A percentile compares a stretch with the other conserved stretches of the same genome.
These are phyloP conservation scores for Neurospora terricola DNA, from an alignment of 495 filamentous ascomycete species.

Conservation along the genomic window DNA sequence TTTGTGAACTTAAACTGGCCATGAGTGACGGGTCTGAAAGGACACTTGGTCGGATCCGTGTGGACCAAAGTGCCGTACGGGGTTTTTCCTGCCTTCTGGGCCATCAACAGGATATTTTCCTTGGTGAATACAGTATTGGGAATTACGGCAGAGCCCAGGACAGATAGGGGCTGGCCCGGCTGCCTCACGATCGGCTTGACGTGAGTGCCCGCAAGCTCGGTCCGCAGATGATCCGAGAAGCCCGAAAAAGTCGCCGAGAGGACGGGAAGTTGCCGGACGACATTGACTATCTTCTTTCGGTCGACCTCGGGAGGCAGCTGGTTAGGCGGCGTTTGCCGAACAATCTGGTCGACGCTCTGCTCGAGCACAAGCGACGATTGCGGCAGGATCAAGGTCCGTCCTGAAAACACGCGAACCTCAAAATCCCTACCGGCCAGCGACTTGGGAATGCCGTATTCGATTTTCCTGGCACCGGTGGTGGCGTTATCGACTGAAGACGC, in stretches of 20 bases:
- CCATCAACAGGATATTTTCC: conserved; percentile 10
- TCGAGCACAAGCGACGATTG: conserved; percentile 32
- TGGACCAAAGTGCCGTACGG: conserved; percentile 18
- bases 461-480: too few species aligned
- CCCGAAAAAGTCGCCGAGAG: conserved; percentile 34
- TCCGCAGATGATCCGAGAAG: conserved; percentile 32
- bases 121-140: conserved; percentile 1
- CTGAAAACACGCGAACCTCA: conserved; percentile 17
- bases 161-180: neutral
- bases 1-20: conserved; percentile 42
- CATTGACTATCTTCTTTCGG: neutral
- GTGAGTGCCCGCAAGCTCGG: conserved; percentile 31
- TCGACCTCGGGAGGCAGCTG: conserved; percentile 4
- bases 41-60: neutral
- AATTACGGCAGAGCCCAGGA: conserved; percentile 9
- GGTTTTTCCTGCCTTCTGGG: conserved; percentile 15
- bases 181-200: conserved; percentile 28
- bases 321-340: conserved; percentile 14
- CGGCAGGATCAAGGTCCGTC: conserved; percentile 34
- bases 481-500: too few species aligned
- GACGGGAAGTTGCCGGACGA: conserved; percentile 14
- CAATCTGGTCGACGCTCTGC: conserved; percentile 22
- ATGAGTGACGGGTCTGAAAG: conserved; percentile 38
- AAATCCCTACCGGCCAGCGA: too few species aligned
- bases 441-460: too few species aligned